Evolutionary conservation across 495 filamentous ascomycete species (phyloP).

Genomic region (Penicillium macrosclerotiorum): DNA sequence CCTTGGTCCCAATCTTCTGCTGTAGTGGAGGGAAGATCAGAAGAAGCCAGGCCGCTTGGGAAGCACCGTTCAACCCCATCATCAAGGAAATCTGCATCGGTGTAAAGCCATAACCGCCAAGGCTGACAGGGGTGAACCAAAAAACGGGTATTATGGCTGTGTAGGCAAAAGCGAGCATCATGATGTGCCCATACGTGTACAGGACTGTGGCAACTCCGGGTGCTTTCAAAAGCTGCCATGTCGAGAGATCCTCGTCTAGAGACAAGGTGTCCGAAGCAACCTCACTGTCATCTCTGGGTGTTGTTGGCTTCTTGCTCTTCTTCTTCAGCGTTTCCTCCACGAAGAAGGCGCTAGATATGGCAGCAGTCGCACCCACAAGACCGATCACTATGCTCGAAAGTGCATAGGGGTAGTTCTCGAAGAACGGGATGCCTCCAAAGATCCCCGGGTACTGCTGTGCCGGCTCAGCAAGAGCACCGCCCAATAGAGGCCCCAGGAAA

Average conservation of each 20-base stretch:
- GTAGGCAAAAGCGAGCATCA: constrained; percentile 62
- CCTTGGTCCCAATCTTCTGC: constrained; percentile 55
- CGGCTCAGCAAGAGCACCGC: constrained; percentile 60
- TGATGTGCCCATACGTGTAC: constrained; percentile 56
- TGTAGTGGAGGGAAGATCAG: constrained; percentile 62
- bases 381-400: constrained; percentile 57
- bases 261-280: background rate
- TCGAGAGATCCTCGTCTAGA: constrained; percentile 33
- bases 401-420: constrained; percentile 62
- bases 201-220: constrained; percentile 64
- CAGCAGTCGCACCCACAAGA: constrained; percentile 46
- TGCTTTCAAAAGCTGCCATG: constrained; percentile 52
- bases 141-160: constrained; percentile 62
- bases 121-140: constrained; percentile 52
- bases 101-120: constrained; percentile 62
- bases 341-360: constrained; percentile 46
- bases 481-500: constrained; percentile 63
- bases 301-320: constrained; percentile 26
- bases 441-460: constrained; percentile 52
- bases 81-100: constrained; percentile 57
- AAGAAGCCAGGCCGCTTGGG: constrained; percentile 65
- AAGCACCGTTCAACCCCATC: constrained; percentile 55
- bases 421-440: constrained; percentile 55
- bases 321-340: constrained; percentile 54
- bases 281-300: constrained; percentile 1